Percentiles rank a stretch among this genome's conserved stretches.
Evolutionary conservation across 352 stramenopile species (phyloP).

Genomic region (Pythium dissotocum): DNA sequence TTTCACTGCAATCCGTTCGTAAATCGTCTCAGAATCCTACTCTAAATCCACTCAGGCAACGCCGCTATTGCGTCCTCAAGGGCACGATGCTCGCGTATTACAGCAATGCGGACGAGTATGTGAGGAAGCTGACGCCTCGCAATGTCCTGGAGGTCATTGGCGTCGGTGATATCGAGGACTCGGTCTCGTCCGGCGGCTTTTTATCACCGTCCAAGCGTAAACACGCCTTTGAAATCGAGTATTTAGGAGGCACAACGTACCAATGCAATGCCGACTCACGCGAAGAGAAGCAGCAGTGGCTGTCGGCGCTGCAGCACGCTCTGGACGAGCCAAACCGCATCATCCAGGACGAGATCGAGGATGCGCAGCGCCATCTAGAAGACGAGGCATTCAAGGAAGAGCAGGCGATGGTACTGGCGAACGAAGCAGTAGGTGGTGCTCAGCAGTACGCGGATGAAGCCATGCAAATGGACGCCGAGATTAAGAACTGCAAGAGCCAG

Average conservation of each 20-base stretch:
- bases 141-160: constrained; percentile 65
- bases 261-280: constrained; percentile 59
- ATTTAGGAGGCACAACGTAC: constrained; percentile 47
- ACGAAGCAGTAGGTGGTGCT: constrained; percentile 45
- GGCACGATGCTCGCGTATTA: constrained; percentile 78
- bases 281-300: constrained; percentile 57
- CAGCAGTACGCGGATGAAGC: constrained; percentile 36
- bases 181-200: constrained; percentile 16
- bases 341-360: constrained; percentile 73
- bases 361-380: constrained; percentile 55
- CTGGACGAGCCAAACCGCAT: constrained; percentile 75
- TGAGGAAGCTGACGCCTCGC: constrained; percentile 42
- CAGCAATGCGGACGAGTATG: constrained; percentile 47
- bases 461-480: constrained; percentile 28
- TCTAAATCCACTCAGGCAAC: constrained; percentile 40
- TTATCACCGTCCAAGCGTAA: constrained; percentile 27
- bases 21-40: not conserved
- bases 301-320: constrained; percentile 57
- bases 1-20: not conserved
- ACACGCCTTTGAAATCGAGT: constrained; percentile 41
- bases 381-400: constrained; percentile 40
- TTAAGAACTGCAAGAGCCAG: constrained; percentile 37
- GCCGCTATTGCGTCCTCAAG: constrained; percentile 73
- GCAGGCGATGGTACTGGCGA: constrained; percentile 45
- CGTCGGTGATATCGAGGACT: constrained; percentile 36